Evolutionary conservation across 768 basidiomycete species (phyloP), one percentile per base, ranked within the genome.

Genomic region (Mycena maculata): DNA sequence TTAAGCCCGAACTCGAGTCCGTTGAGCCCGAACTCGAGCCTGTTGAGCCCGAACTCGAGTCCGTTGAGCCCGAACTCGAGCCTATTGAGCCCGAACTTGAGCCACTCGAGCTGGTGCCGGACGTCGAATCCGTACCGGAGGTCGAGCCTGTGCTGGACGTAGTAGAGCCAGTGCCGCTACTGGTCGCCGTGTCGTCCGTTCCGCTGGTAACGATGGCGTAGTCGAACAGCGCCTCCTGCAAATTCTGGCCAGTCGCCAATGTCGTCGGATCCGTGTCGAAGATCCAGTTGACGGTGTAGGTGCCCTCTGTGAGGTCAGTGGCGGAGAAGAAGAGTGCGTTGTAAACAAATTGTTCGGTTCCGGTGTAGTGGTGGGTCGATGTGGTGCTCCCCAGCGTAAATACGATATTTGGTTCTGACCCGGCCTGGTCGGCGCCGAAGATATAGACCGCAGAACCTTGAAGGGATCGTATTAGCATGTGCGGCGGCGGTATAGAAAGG

Each of bases 181-280:
- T 44, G 12, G 44, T 48, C 6, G 30, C 9, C 6, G 41, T 53
- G 28, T 61, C 59, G 2, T 12, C 49, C 2, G 55, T 45, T 23
- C 67, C 67, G 27, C 56, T 60, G 1, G 67, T 69, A 9, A 69
- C 62, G 28, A 69, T 31, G 1, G 67, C 62, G 41, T 64, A 64
- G 58, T 69, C 67, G 16, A 69, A 69, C 28, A 69, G 22, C 9
- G 62, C 63, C 16, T 16, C 53, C 18, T 69, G 67, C n/a, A 64
- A 16, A n/a, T 39, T 33, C 0, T 41, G 27, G 5, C 57, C 58
- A 13, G 28, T 44, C 9, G 22, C 8, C 3, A 41, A 22, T 18
- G 28, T 44, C 9, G 22, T 11, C 3, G 48, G 30, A 13, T 58
- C 28, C 11, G 42, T 58, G 20, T 60, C 11, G 3, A 54, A 54